Base-by-base conservation (phyloP, 768 basidiomycete species). In the Psilocybe subaeruginosa region DNA sequence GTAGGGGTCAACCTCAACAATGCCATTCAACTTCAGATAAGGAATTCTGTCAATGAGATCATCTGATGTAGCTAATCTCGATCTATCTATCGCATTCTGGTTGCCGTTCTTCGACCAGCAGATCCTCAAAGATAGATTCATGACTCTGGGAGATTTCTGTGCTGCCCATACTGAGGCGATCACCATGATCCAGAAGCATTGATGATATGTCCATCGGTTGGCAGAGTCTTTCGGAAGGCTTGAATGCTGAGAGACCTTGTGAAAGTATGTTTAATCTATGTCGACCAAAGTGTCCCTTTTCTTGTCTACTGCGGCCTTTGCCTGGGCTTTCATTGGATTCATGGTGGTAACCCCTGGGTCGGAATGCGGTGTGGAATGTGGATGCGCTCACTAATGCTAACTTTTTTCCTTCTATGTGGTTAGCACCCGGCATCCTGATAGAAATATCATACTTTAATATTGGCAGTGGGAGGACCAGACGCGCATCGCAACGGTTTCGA, bases 341-440 rank as follows among this genome's bases (percentile, higher is more conserved):
- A 89, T 91, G 23, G 2, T 59, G 8, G 58, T 31, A 41, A 58
- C n/a, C 35, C 49, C 30, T 11, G 30, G 46, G 29, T 48, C 56
- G 1, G 35, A 49, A 33, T 2, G 39, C 48, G 29, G 53, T 56
- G 27, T n/a, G 11, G 30, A 23, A 30, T 29, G 27, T 2, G 23
- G 29, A 41, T 23, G 8, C 12, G 23, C 29, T 54, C 7, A 29
- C 45, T 35, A 27, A 23, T 46, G n/a, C 72, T 37, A 49, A 87
- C 89, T 86, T 80, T 75, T 84, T 88, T 12, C 89, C 89, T 23
- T 89, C 89, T 88, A 89, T 90, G 63, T 90, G 90, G 66, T 91
- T 91, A 29, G 88, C 89, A 4, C 89, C 89, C 17, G 75, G 74
- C 88, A 89, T 88, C 4, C 14, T 43, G 6, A 30, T 16, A 52